These are phyloP conservation scores for Anisodus tanguticus DNA, from an alignment of 257 asterid species.

Conservation along the genomic window DNA sequence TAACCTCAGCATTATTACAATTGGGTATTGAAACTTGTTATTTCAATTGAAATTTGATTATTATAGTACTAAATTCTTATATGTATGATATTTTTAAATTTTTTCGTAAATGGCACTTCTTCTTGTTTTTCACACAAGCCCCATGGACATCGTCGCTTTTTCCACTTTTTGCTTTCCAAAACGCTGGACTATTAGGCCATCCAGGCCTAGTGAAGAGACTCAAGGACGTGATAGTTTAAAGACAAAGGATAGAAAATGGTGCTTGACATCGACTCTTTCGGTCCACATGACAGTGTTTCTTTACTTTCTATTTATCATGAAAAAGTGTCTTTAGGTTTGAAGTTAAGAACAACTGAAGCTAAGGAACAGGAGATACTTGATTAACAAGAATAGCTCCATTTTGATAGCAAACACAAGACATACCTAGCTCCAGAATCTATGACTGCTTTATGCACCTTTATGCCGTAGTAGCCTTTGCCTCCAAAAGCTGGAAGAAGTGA, in stretches of 20 bases:
- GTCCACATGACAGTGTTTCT: background rate
- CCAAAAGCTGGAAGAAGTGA: slow-evolving; percentile 98
- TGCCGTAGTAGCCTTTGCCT: slow-evolving; percentile 88
- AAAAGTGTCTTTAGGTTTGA: background rate
- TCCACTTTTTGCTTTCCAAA: background rate
- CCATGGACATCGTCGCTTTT: background rate
- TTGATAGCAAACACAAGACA: background rate
- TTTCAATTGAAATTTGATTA: background rate
- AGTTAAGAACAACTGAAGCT: background rate
- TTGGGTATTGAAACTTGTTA: background rate
- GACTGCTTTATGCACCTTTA: slow-evolving; percentile 91
- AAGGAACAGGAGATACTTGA: background rate
- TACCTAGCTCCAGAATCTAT: slow-evolving; percentile 96
- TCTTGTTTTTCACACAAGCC: slow-evolving; percentile 1
- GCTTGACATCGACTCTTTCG: background rate
- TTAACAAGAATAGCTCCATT: background rate
- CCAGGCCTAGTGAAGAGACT: background rate
- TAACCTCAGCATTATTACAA: background rate
- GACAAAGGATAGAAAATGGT: background rate
- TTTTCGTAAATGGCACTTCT: background rate
- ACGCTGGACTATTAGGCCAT: background rate
- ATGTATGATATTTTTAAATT: background rate
- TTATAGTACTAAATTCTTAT: background rate
- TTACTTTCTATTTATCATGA: background rate
- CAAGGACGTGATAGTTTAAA: background rate